These are phyloP conservation scores for Falciphora oryzae DNA, from an alignment of 2,329 filamentous ascomycete species.

Conservation along the genomic window DNA sequence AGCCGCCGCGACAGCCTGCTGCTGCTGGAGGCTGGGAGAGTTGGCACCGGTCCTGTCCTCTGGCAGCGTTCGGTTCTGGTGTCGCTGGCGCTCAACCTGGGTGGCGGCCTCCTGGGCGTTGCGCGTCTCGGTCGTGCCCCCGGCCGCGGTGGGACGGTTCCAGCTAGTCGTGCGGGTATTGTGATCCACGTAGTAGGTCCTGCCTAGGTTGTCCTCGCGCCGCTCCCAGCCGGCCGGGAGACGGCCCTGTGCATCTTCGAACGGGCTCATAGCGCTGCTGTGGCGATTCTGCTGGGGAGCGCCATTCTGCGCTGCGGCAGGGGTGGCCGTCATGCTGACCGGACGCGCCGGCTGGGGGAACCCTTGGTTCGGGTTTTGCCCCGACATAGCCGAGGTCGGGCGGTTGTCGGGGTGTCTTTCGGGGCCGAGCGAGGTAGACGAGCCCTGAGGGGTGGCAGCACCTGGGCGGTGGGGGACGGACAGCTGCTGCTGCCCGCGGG, in stretches of 20 bases:
- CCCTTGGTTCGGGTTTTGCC: neutral
- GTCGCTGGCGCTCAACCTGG: constrained; percentile 84
- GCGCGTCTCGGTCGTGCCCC: constrained; percentile 58
- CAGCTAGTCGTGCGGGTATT: constrained; percentile 96
- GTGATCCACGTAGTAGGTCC: constrained; percentile 98
- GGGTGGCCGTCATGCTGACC: constrained; percentile 34
- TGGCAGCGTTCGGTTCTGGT: constrained; percentile 91
- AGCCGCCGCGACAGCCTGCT: constrained; percentile 30
- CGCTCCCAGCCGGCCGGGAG: constrained; percentile 93
- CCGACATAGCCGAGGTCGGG: constrained; percentile 45
- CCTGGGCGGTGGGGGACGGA: constrained; percentile 33
- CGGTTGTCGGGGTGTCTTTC: constrained; percentile 38
- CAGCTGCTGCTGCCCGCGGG: constrained; percentile 40
- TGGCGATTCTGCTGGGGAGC: constrained; percentile 34
- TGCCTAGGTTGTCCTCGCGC: constrained; percentile 86
- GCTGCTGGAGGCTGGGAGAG: constrained; percentile 69
- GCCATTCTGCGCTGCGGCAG: constrained; percentile 7
- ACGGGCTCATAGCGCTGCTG: constrained; percentile 70
- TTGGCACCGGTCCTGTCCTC: constrained; percentile 92
- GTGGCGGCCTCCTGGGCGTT: constrained; percentile 84
- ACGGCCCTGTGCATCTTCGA: constrained; percentile 92
- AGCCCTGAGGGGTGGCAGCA: constrained; percentile 36
- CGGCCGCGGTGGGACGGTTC: constrained; percentile 80
- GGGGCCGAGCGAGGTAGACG: constrained; percentile 37
- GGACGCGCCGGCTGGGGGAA: constrained; percentile 34